Conservation (phyloP, 345 rosid genomes). For the Heritiera littoralis region DNA sequence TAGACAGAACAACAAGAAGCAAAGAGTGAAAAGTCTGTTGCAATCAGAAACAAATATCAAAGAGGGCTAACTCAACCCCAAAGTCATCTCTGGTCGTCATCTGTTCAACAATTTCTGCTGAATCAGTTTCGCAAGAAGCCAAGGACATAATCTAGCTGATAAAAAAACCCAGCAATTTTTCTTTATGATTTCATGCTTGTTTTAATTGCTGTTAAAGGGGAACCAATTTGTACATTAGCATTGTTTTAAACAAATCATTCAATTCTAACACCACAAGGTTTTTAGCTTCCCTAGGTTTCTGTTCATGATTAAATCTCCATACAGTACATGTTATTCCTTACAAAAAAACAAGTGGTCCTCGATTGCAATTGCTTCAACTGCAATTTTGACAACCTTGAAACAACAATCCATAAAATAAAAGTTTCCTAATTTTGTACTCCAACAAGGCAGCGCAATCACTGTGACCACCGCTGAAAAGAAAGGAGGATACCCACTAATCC, state of each 20-base stretch:
- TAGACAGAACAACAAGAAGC: constrained; percentile 55
- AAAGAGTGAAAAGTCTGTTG: neutral
- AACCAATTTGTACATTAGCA: neutral
- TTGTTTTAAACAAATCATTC: neutral
- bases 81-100: neutral
- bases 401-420: neutral
- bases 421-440: neutral
- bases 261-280: neutral
- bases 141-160: neutral
- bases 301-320: neutral
- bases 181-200: neutral
- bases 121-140: neutral
- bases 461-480: no score
- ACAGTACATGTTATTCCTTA: neutral
- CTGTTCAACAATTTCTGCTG: constrained; percentile 12
- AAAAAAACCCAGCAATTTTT: neutral
- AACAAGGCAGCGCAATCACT: no score
- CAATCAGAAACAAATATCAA: constrained; percentile 20
- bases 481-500: constrained; percentile 9
- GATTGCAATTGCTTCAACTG: neutral
- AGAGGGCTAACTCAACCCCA: constrained; percentile 21
- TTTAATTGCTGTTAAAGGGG: constrained; percentile 4
- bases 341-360: fast-evolving
- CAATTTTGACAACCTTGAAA: neutral
- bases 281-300: neutral